Evolutionary conservation across 805 yeast genomes (phyloP).

Genomic region (Pichia thaimueangensis): DNA sequence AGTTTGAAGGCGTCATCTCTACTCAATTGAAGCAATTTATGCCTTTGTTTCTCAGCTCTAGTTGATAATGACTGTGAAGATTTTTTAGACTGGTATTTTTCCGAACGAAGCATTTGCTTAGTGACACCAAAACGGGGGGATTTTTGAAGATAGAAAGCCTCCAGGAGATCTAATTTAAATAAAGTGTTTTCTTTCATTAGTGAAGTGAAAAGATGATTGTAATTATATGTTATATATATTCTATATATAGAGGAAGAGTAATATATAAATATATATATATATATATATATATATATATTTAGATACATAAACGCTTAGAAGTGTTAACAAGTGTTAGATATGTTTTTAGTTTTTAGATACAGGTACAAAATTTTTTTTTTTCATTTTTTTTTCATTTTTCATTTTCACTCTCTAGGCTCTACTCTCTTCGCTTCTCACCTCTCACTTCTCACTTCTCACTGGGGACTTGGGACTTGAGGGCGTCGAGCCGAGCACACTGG

Average conservation of each 20-base stretch:
- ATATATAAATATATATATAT: too few relatives aligned
- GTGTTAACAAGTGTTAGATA: too few relatives aligned
- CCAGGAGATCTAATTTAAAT: conserved; percentile 54
- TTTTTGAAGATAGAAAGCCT: conserved; percentile 38
- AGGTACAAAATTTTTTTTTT: too few relatives aligned
- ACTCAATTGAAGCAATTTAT: conserved; percentile 29
- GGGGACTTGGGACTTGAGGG: conserved; percentile 16
- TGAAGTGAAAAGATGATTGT: too few relatives aligned
- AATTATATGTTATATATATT: too few relatives aligned
- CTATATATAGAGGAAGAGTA: too few relatives aligned
- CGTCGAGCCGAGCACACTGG: conserved; percentile 50
- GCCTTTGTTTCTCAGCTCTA: not conserved
- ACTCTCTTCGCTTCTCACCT: not conserved
- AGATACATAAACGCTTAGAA: too few relatives aligned
- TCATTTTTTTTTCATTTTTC: too few relatives aligned
- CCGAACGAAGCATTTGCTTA: conserved; percentile 39
- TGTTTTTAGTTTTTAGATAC: too few relatives aligned
- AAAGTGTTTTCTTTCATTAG: conserved; percentile 34
- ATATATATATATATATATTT: too few relatives aligned
- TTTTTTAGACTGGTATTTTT: conserved; percentile 20
- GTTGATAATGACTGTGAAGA: not conserved
- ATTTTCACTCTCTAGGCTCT: not conserved
- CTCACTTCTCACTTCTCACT: not conserved
- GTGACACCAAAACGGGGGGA: conserved; percentile 50
- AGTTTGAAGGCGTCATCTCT: conserved; percentile 35